Percentiles rank a stretch among this genome's conserved stretches.
These are phyloP conservation scores for Debaryomyces prosopidis DNA, from an alignment of 805 yeast genomes.

Conservation along the genomic window DNA sequence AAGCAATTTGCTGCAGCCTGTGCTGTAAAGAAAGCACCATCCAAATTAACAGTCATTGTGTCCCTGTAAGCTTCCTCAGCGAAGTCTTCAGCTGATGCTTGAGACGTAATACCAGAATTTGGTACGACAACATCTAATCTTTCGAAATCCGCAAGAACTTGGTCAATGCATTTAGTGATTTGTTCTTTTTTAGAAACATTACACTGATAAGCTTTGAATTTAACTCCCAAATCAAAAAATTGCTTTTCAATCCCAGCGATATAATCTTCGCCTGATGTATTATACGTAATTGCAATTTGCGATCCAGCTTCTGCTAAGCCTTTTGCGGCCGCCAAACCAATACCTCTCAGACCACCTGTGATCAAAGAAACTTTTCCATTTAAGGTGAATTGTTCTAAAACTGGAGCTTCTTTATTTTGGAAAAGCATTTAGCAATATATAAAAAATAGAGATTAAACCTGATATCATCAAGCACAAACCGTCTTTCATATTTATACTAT, in stretches of 20 bases:
- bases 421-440: conserved; percentile 11
- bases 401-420: conserved; percentile 14
- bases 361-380: conserved; percentile 37
- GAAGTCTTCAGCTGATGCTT: conserved; percentile 31
- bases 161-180: conserved; percentile 24
- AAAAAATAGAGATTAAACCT: too few species aligned
- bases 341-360: conserved; percentile 49
- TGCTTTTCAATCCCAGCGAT: neutral
- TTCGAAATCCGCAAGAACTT: conserved; percentile 36
- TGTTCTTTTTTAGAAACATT: conserved; percentile 41
- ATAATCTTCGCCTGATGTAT: conserved; percentile 7
- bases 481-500: too few species aligned
- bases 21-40: conserved; percentile 46
- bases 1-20: conserved; percentile 49
- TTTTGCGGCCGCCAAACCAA: conserved; percentile 45
- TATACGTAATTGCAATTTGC: conserved; percentile 37
- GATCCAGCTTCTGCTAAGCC: conserved; percentile 47
- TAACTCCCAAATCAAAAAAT: conserved; percentile 6
- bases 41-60: conserved; percentile 41
- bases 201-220: conserved; percentile 39
- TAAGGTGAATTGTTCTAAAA: conserved; percentile 40
- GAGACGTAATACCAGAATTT: conserved; percentile 47
- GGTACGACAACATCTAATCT: conserved; percentile 41
- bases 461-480: too few species aligned
- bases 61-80: conserved; percentile 34